Evolutionary conservation across 2,329 filamentous ascomycete species (phyloP).

Genomic region (Cladosporium cucumerinum): DNA sequence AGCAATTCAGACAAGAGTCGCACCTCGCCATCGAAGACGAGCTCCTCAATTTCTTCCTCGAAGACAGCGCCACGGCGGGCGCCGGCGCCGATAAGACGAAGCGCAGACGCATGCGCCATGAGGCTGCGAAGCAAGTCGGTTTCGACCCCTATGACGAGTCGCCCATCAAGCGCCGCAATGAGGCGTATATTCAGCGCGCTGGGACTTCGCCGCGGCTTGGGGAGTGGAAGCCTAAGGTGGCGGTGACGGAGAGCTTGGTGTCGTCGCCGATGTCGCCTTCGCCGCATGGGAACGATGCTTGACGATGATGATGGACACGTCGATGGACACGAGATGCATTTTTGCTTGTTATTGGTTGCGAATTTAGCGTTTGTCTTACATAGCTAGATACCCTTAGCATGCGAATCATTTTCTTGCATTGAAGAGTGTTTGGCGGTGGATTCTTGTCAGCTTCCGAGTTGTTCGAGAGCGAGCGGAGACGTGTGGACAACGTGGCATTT

Average conservation of each 20-base stretch:
- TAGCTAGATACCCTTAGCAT: conserved; percentile 5
- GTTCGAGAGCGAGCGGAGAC: not conserved
- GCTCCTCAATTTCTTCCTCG: conserved; percentile 81
- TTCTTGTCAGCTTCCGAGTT: not conserved
- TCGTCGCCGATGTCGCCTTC: not conserved
- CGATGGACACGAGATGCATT: not conserved
- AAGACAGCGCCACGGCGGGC: conserved; percentile 64
- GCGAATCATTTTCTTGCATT: not conserved
- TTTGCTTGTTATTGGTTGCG: not conserved
- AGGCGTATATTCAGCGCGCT: conserved; percentile 50
- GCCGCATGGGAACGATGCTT: not conserved
- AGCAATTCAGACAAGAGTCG: conserved; percentile 86
- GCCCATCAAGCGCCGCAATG: conserved; percentile 62
- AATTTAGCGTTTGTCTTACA: not conserved
- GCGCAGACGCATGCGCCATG: conserved; percentile 57
- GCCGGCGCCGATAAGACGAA: conserved; percentile 60
- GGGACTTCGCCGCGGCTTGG: not conserved
- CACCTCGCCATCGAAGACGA: conserved; percentile 90
- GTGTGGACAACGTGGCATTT: not conserved
- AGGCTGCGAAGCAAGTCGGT: conserved; percentile 61
- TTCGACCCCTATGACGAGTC: conserved; percentile 72
- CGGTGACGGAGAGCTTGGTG: not conserved
- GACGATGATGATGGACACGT: not conserved
- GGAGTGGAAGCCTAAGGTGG: not conserved
- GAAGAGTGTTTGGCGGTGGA: not conserved